Evolutionary conservation across 805 yeast species (phyloP).

Genomic region (Wickerhamomyces bisporus): DNA sequence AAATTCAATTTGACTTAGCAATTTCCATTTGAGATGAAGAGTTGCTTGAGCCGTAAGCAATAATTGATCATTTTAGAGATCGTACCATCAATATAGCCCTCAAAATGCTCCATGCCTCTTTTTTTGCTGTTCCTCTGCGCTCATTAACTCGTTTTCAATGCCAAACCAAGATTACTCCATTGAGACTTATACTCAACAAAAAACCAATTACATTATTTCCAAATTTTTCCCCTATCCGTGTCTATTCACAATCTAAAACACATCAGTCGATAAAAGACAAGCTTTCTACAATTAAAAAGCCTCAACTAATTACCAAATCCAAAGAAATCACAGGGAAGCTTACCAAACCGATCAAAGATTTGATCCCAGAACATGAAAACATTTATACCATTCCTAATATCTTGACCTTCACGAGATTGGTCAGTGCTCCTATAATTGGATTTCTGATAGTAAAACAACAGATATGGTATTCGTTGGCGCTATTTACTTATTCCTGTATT

Average conservation of each 20-base stretch:
- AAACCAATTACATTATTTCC: no score
- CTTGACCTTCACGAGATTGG: conserved; percentile 75
- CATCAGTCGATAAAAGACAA: not conserved
- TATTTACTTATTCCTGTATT: conserved; percentile 80
- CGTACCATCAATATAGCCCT: no score
- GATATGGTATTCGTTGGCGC: conserved; percentile 55
- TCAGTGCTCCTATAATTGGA: conserved; percentile 81
- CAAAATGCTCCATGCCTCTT: no score
- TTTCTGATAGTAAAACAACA: conserved; percentile 65
- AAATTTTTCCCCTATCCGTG: no score
- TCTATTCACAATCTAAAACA: not conserved
- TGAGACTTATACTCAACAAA: no score
- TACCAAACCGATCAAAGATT: conserved; percentile 24
- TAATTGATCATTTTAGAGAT: no score
- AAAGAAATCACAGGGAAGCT: conserved; percentile 26
- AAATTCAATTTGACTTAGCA: no score
- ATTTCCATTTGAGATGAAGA: no score
- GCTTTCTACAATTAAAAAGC: not conserved
- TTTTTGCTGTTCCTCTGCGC: no score
- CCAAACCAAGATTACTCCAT: no score
- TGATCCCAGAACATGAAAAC: conserved; percentile 43
- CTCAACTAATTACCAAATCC: conserved; percentile 11
- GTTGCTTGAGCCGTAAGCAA: no score
- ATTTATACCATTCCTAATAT: conserved; percentile 83
- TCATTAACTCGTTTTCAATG: no score